Evolutionary conservation across 192 early-diverging fungal genomes (phyloP).

Genomic region (Coemansia umbellata): DNA sequence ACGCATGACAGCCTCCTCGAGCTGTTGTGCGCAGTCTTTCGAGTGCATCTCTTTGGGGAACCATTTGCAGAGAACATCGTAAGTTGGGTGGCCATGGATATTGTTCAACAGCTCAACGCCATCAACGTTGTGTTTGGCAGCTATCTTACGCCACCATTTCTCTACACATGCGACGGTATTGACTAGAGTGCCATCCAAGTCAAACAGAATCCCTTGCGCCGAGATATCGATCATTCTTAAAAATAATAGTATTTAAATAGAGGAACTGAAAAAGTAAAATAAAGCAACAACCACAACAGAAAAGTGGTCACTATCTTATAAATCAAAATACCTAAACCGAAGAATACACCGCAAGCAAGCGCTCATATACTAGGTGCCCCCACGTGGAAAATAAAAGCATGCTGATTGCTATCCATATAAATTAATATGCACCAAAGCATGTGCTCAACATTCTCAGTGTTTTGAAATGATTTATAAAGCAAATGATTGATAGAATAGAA

Average conservation of each 20-base stretch:
- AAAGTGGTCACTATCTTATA: neutral
- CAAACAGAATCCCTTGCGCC: constrained; percentile 35
- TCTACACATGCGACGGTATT: constrained; percentile 37
- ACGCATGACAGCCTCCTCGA: constrained; percentile 13
- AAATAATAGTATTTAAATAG: neutral
- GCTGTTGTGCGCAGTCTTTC: constrained; percentile 4
- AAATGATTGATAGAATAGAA: neutral
- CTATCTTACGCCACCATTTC: constrained; percentile 21
- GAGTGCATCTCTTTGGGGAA: constrained; percentile 25
- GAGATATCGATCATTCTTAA: constrained; percentile 7
- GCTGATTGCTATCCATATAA: too few species aligned
- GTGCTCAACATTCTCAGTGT: too few species aligned
- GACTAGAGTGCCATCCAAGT: constrained; percentile 47
- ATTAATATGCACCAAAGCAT: too few species aligned
- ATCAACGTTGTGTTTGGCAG: constrained; percentile 16
- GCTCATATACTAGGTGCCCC: too few species aligned
- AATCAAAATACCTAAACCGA: neutral
- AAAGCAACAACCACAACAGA: neutral
- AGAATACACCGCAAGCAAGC: neutral
- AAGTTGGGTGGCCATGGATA: constrained; percentile 29
- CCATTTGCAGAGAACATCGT: constrained; percentile 20
- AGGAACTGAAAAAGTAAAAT: neutral
- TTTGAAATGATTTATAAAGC: neutral
- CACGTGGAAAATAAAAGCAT: too few species aligned
- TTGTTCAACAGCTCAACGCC: constrained; percentile 2